Percentiles rank a stretch among this genome's conserved stretches.
phyloP scores from a whole-genome alignment of 345 rosid species.

The Hirschfeldia incana region DNA sequence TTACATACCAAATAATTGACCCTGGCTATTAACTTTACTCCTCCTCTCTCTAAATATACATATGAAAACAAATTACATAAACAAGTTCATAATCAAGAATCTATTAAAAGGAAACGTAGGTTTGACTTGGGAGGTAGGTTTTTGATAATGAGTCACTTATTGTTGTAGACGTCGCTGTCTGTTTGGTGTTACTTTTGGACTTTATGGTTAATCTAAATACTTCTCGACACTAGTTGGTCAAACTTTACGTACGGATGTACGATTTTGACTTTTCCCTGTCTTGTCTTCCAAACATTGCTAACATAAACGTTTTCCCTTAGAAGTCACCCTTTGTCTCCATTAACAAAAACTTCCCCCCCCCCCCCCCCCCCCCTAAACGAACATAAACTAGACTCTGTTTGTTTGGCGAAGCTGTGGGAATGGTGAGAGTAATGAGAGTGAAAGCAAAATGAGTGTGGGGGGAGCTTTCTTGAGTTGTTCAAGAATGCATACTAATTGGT shows the following conservation, averaged over 20 bases:
- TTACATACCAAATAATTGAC: slow-evolving; percentile 9
- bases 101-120: not conserved
- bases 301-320: too few species aligned
- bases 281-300: slow-evolving; percentile 12
- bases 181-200: slow-evolving; percentile 31
- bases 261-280: not conserved
- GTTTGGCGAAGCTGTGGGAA: slow-evolving; percentile 47
- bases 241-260: slow-evolving; percentile 29
- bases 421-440: slow-evolving; percentile 52
- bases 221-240: slow-evolving; percentile 12
- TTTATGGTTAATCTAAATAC: not conserved
- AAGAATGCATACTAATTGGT: slow-evolving; percentile 52
- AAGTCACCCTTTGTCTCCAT: not conserved
- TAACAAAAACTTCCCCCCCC: too few species aligned
- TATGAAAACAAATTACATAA: slow-evolving; percentile 15
- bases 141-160: slow-evolving; percentile 15
- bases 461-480: slow-evolving; percentile 56
- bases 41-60: not conserved
- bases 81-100: slow-evolving; percentile 13
- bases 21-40: not conserved
- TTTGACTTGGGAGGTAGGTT: slow-evolving; percentile 34
- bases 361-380: slow-evolving; percentile 14
- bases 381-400: slow-evolving; percentile 41
- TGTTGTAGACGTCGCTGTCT: slow-evolving; percentile 20
- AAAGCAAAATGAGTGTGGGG: slow-evolving; percentile 62